A percentile compares a stretch with the other conserved stretches of the same genome.
phyloP scores from a whole-genome alignment of 1,284 basidiomycete species.

The Irpex lacteus region DNA sequence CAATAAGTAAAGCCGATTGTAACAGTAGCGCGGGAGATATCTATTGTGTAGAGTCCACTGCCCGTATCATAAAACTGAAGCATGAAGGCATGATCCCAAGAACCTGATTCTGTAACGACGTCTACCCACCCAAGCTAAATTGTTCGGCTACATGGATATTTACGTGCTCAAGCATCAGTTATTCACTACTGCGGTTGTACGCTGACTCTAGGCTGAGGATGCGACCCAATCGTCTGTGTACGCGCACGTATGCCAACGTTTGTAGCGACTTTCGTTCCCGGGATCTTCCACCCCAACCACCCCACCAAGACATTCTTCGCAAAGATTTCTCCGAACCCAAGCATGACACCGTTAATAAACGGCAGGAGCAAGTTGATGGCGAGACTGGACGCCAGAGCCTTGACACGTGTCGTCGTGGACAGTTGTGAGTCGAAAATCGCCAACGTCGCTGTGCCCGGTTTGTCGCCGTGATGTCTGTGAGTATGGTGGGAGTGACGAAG shows the following conservation, averaged over 20 bases:
- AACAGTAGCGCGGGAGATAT: too few species aligned
- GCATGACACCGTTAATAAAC: conserved; percentile 97
- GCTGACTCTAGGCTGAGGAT: not conserved
- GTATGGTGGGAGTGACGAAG: conserved; percentile 19
- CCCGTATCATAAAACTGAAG: too few species aligned
- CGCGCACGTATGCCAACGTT: conserved; percentile 32
- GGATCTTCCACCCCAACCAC: conserved; percentile 51
- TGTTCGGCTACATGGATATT: too few species aligned
- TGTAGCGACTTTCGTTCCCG: conserved; percentile 24
- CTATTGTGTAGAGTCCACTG: too few species aligned
- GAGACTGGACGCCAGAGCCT: conserved; percentile 77
- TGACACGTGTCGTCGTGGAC: conserved; percentile 60
- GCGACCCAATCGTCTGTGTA: conserved; percentile 1
- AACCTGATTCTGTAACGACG: too few species aligned
- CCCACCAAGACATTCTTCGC: conserved; percentile 81
- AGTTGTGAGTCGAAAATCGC: conserved; percentile 75
- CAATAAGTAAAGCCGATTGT: too few species aligned
- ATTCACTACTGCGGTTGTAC: not conserved
- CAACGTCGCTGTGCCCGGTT: conserved; percentile 56
- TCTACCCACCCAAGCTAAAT: too few species aligned
- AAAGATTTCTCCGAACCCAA: conserved; percentile 97
- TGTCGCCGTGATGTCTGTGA: conserved; percentile 22
- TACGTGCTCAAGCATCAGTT: too few species aligned
- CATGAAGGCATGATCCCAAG: too few species aligned
- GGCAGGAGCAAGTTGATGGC: conserved; percentile 93